Evolutionary conservation across 2,329 filamentous ascomycete genomes (phyloP), one percentile per base, ranked within the genome.

Genomic region (Talaromyces sp.): DNA sequence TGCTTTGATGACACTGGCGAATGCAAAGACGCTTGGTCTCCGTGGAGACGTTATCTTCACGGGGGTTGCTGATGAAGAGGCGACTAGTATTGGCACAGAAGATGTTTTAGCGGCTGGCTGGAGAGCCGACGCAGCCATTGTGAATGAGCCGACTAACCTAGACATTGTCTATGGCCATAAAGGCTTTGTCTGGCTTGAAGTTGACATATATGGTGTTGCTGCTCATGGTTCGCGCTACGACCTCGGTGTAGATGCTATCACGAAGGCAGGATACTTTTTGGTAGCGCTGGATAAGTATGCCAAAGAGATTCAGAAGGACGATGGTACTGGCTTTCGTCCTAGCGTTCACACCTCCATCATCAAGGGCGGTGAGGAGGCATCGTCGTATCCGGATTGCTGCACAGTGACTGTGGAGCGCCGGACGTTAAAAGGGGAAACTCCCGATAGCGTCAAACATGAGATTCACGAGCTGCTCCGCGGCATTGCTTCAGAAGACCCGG

Each of bases 21-120:
- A 80, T 56, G 71, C 71, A 13, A 72, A 68, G 19, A 67, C 69
- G 1, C 63, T 66, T 3, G 43, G 52, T 22, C 76, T 82, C 10
- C 70, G 74, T 0, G 84, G 84, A 3, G 81, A 86, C 57, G 77
- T 86, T 9, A 81, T 86, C 9, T 74, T 87, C 6, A 77, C 83
- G 0, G 83, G 80, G 1, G 84, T 86, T 3, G 81, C 84, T 0
- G 84, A 86, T 50, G 84, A 86, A 62, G 84, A 86, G 67, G 78
- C 77, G 48, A 70, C 74, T 4, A 84, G 82, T 33, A 81, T 82
- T 11, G 84, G 84, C 1, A 86, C 84, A 0, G 78, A 81, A 65
- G 76, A 85, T 47, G 67, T 86, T 0, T 70, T 86, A 0, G 74
- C 73, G 11, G 82, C 82, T 1, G 84, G 84, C 1, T 86, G 83